Conservation (phyloP, 306 rosid species). For the Castanea mollissima region DNA sequence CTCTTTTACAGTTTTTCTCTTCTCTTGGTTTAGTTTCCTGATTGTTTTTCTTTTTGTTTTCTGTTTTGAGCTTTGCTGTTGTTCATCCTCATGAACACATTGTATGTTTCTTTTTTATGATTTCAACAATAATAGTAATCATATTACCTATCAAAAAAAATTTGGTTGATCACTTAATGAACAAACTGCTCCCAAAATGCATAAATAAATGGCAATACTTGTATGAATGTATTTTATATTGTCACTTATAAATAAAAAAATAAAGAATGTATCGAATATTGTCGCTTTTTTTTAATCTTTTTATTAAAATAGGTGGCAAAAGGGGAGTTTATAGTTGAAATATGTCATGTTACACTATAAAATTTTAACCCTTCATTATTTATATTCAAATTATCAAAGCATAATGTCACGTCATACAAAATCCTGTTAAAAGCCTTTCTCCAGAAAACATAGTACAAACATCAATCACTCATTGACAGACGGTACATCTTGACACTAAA, state of each 20-base stretch:
- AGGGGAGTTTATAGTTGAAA: background rate
- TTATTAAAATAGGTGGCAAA: background rate
- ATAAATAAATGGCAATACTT: background rate
- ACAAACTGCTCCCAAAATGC: background rate
- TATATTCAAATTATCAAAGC: slow-evolving; percentile 20
- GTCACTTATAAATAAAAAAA: no score
- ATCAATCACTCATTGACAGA: background rate
- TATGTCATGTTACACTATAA: slow-evolving; percentile 5
- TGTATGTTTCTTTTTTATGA: background rate
- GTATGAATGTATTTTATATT: background rate
- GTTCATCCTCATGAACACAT: no score
- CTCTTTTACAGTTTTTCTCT: no score
- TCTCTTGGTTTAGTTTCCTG: no score
- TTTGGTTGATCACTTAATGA: background rate
- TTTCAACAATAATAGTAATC: no score
- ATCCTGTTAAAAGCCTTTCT: slow-evolving; percentile 4
- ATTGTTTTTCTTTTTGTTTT: no score
- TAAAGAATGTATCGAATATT: no score
- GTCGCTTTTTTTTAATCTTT: background rate
- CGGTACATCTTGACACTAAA: slow-evolving; percentile 5
- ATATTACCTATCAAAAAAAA: no score
- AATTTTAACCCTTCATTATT: background rate
- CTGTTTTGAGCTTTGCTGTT: no score
- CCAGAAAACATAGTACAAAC: background rate
- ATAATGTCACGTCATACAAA: background rate